Percentiles rank a stretch among this genome's conserved stretches.
These are phyloP conservation scores for Leccinum boreale DNA, from an alignment of 768 basidiomycete genomes.

Conservation along the genomic window DNA sequence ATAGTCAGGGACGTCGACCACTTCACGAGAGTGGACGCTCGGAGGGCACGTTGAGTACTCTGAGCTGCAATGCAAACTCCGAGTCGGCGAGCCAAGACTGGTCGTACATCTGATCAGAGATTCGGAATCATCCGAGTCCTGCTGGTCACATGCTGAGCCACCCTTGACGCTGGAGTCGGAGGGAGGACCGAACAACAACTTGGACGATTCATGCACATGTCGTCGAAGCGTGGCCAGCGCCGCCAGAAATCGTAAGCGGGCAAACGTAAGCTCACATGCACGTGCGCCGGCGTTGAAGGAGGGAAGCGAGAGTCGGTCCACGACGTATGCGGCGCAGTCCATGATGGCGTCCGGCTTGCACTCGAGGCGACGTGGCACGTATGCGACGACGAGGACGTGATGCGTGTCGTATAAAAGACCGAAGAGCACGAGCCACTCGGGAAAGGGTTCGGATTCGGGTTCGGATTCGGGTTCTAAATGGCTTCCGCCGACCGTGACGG, in stretches of 20 bases:
- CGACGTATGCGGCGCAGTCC: slow-evolving; percentile 13
- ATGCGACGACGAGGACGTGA: slow-evolving; percentile 19
- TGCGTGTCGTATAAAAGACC: slow-evolving; percentile 20
- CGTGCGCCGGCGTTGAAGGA: not conserved
- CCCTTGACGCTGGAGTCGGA: not conserved
- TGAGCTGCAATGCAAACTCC: slow-evolving; percentile 10
- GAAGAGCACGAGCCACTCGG: slow-evolving; percentile 28
- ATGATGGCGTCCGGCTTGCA: not conserved
- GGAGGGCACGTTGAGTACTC: slow-evolving; percentile 26
- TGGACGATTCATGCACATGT: slow-evolving; percentile 17
- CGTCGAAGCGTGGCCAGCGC: slow-evolving; percentile 19
- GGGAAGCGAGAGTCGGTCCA: slow-evolving; percentile 20
- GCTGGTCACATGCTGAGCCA: slow-evolving; percentile 1
- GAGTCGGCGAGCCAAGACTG: slow-evolving; percentile 5
- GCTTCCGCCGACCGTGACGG: too few relatives aligned
- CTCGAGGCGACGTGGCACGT: slow-evolving; percentile 13
- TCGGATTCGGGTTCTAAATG: too few relatives aligned
- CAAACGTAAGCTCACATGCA: slow-evolving; percentile 10
- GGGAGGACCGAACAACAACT: slow-evolving; percentile 8
- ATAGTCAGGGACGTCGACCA: not conserved
- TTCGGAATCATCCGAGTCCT: not conserved
- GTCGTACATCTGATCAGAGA: not conserved
- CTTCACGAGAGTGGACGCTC: not conserved
- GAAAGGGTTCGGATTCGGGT: slow-evolving; percentile 11
- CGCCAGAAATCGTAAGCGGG: slow-evolving; percentile 18